These are phyloP conservation scores for Monosporascus sp. DNA, from an alignment of 2,329 filamentous ascomycete genomes.

Conservation along the genomic window DNA sequence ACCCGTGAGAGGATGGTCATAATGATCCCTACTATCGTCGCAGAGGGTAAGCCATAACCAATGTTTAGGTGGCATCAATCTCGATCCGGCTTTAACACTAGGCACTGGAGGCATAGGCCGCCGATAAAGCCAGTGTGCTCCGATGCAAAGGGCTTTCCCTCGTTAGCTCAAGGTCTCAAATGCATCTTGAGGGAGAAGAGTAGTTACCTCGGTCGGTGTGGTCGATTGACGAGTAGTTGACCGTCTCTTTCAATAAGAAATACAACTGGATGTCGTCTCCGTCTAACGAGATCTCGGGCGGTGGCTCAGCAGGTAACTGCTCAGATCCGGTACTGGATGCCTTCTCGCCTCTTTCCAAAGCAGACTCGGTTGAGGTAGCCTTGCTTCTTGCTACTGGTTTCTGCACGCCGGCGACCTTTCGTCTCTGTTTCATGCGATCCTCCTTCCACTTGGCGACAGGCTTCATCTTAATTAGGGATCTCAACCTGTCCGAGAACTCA, in stretches of 20 bases:
- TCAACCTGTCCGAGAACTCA: constrained; percentile 61
- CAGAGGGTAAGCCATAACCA: constrained; percentile 71
- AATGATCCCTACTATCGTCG: constrained; percentile 47
- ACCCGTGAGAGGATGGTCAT: constrained; percentile 1
- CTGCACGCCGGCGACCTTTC: not conserved
- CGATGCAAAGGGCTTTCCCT: constrained; percentile 57
- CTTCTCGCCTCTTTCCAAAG: not conserved
- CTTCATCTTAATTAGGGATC: constrained; percentile 48
- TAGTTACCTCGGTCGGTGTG: constrained; percentile 56
- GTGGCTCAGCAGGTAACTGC: not conserved
- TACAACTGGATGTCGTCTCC: constrained; percentile 30
- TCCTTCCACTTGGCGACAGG: constrained; percentile 4
- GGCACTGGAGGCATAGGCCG: constrained; percentile 18
- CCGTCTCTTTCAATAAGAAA: constrained; percentile 61
- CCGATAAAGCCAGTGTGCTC: constrained; percentile 59
- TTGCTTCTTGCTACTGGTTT: not conserved
- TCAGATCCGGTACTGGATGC: not conserved
- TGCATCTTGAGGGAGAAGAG: not conserved
- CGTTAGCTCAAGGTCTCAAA: constrained; percentile 11
- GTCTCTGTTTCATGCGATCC: not conserved
- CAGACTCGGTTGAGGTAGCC: not conserved
- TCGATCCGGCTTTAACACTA: constrained; percentile 15
- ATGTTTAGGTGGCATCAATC: constrained; percentile 34
- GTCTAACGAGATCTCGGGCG: not conserved
- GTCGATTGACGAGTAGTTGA: constrained; percentile 71